Evolutionary conservation across 257 asterid species (phyloP), one percentile per base, ranked within the genome.

Genomic region (Handroanthus guayacan): DNA sequence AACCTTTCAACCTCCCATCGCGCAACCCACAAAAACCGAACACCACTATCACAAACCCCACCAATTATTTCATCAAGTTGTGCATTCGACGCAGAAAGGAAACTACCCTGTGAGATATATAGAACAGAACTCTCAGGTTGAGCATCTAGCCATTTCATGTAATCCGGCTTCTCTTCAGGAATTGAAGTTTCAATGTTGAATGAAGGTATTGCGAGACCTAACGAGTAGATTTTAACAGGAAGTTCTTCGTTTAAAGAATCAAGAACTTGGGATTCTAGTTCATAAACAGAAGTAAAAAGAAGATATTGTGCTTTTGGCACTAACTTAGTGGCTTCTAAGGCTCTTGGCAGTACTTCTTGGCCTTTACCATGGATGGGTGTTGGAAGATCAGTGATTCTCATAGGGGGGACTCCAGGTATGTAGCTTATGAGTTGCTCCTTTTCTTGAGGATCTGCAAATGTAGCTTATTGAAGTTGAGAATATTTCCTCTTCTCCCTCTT

Each of bases 31-130:
- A 90, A 73, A 52, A 83, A 88, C 2, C 85, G 74, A 43, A 85
- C 82, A 1, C 90, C 84, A 47, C 89, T 85, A 4, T 56, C 68
- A 1, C 60, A 73, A 5, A 90, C 81, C 12, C 93, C 93, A 0
- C 79, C 84, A 0, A 78, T 43, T 16, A 88, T 83, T 61, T 88
- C 87, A 2, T 85, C 90, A 25, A 86, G 50, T 39, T 88, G 89
- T 9, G 78, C 77, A 2, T 66, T 55, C 1, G 96, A 84, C 3
- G 74, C 87, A 0, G 91, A 86, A 3, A 87, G 89, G 74, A 84
- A 90, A 71, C 92, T 90, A 7, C 96, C 93, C 65, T 82, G 89
- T 11, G 92, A 88, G 7, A 90, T 85, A 76, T 83, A 90, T 3
- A 90, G 56, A 1, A 90, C 93, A 2, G 91, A 90, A 37, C 44